These are phyloP conservation scores for Madurella fahalii DNA, from an alignment of 2,329 filamentous ascomycete species.

Conservation along the genomic window DNA sequence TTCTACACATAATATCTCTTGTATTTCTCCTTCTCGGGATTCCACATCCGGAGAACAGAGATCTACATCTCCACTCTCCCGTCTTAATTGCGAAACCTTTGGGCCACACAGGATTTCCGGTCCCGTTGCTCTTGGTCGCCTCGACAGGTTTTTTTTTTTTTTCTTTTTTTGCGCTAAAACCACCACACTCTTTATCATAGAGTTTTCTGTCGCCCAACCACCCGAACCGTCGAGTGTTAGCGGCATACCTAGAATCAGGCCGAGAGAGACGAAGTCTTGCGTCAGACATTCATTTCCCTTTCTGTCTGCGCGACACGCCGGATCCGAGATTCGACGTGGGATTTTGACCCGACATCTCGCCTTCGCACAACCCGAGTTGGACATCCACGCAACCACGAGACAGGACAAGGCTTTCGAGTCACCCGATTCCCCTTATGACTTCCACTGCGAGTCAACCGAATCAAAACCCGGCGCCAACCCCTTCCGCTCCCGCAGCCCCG, in stretches of 20 bases:
- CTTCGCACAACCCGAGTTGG: conserved; percentile 14
- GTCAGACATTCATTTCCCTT: conserved; percentile 19
- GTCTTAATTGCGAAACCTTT: conserved; percentile 19
- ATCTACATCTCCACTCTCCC: conserved; percentile 25
- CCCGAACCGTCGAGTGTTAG: conserved; percentile 14
- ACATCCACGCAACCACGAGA: conserved; percentile 17
- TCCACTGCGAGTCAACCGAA: conserved; percentile 54
- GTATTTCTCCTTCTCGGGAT: conserved; percentile 23
- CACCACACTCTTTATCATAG: conserved; percentile 26
- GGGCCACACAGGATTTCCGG: conserved; percentile 9
- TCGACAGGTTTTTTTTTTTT: conserved; percentile 1
- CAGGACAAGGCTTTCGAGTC: conserved; percentile 30
- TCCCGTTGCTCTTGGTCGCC: conserved; percentile 16
- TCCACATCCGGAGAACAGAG: conserved; percentile 21
- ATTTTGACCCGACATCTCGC: conserved; percentile 16
- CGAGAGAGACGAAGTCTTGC: background rate
- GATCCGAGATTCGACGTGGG: conserved; percentile 31
- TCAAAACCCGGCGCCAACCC: conserved; percentile 53
- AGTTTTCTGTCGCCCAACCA: conserved; percentile 17
- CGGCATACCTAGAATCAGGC: conserved; percentile 1
- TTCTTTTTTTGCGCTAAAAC: conserved; percentile 18
- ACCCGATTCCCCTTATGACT: conserved; percentile 51
- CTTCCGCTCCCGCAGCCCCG: conserved; percentile 52
- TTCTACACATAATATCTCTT: conserved; percentile 20
- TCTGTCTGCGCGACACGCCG: conserved; percentile 24